phyloP scores from a whole-genome alignment of 495 filamentous ascomycete genomes.

The Aspergillus sparsus region DNA sequence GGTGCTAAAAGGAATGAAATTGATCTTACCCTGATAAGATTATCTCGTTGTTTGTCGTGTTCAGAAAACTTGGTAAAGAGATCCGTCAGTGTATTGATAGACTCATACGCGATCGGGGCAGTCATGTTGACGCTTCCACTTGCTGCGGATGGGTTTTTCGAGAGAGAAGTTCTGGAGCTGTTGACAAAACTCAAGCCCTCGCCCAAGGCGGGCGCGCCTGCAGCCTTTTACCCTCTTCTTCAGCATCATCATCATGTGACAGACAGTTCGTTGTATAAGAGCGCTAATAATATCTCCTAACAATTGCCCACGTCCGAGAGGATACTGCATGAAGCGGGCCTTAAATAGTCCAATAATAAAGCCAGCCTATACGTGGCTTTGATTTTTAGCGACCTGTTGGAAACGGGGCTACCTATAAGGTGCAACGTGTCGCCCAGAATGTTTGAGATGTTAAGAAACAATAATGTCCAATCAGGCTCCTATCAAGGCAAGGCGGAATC shows the following conservation, averaged over 20 bases:
- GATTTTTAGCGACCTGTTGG: too few species aligned
- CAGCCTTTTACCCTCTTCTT: background rate
- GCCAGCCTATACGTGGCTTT: too few species aligned
- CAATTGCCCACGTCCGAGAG: too few species aligned
- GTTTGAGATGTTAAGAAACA: too few species aligned
- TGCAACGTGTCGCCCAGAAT: too few species aligned
- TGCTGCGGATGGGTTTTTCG: background rate
- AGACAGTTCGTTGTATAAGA: too few species aligned
- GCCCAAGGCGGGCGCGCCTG: background rate
- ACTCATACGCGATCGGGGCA: background rate
- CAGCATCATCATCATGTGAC: background rate
- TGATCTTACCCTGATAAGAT: background rate
- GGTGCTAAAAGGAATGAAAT: background rate
- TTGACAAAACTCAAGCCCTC: background rate
- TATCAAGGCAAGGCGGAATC: too few species aligned
- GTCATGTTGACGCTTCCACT: background rate
- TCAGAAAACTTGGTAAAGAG: background rate
- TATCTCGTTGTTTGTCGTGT: background rate
- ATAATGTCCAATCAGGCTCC: too few species aligned
- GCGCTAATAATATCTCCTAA: too few species aligned
- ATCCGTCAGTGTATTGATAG: background rate
- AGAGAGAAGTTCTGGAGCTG: background rate
- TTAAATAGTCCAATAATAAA: too few species aligned
- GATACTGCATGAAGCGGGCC: too few species aligned
- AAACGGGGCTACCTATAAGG: too few species aligned